phyloP scores from a whole-genome alignment of 2,329 filamentous ascomycete genomes.

The Fusarium sacchari region DNA sequence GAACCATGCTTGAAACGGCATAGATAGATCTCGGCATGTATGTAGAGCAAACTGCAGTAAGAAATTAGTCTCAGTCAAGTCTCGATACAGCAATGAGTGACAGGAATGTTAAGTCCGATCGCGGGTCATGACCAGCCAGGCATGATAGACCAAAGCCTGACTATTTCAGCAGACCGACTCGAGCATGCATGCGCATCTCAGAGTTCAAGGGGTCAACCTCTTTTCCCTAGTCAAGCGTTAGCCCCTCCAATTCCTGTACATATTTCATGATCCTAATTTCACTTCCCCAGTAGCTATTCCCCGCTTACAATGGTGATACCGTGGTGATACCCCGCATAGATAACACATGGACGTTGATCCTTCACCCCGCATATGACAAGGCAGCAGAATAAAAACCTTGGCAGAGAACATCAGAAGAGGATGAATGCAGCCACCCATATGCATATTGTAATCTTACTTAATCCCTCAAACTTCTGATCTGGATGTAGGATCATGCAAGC shows the following conservation, averaged over 20 bases:
- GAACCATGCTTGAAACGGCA: neutral
- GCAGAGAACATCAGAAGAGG: neutral
- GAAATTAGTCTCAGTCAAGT: neutral
- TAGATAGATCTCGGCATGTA: neutral
- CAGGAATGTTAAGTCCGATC: no score
- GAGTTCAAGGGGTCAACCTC: neutral
- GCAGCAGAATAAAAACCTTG: conserved; percentile 12
- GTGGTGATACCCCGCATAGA: neutral
- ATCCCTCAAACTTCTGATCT: neutral
- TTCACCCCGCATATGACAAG: conserved; percentile 4
- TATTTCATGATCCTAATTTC: neutral
- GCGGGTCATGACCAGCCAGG: no score
- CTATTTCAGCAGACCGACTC: neutral
- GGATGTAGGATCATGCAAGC: neutral
- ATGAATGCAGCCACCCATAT: neutral
- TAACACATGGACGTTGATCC: neutral
- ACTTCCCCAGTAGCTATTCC: neutral
- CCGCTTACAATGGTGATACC: neutral
- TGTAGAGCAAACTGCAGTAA: neutral
- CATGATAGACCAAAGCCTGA: neutral
- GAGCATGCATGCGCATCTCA: neutral
- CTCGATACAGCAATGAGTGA: neutral
- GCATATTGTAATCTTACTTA: neutral
- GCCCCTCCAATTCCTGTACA: neutral
- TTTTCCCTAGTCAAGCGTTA: neutral